Percentiles rank a stretch among this genome's conserved stretches.
These are phyloP conservation scores for Gossypium sturtianum DNA, from an alignment of 345 rosid species.

Conservation along the genomic window DNA sequence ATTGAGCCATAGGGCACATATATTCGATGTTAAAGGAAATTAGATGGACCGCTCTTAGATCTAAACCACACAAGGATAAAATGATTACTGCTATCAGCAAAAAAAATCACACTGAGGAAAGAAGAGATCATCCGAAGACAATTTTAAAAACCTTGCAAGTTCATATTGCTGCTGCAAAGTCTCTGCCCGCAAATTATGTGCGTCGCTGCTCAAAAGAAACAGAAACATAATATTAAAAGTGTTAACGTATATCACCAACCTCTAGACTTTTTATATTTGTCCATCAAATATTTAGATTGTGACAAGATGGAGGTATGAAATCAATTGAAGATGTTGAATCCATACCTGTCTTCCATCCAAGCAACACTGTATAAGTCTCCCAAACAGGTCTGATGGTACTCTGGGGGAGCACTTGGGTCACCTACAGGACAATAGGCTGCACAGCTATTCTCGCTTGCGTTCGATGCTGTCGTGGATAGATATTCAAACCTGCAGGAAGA, in stretches of 20 bases:
- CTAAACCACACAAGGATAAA: background rate
- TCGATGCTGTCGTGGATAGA: constrained; percentile 87
- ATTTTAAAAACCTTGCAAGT: constrained; percentile 44
- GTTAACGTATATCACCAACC: too few relatives aligned
- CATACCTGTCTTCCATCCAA: constrained; percentile 98
- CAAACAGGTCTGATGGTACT: constrained; percentile 78
- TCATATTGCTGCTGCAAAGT: constrained; percentile 82
- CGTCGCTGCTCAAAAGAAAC: constrained; percentile 51
- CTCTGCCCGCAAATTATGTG: constrained; percentile 78
- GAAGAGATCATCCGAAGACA: background rate
- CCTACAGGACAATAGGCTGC: constrained; percentile 92
- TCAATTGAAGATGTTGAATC: background rate
- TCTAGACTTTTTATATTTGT: too few relatives aligned
- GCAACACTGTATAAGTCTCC: constrained; percentile 96
- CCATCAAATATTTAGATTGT: background rate
- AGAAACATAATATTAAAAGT: constrained; percentile 6
- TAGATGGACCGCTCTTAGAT: background rate
- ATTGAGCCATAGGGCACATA: background rate
- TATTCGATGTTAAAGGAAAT: background rate
- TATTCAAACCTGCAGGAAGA: constrained; percentile 81
- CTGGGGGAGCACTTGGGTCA: constrained; percentile 61
- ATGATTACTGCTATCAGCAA: too few relatives aligned
- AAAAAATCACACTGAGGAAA: too few relatives aligned
- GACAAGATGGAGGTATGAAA: background rate
- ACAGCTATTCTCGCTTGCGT: constrained; percentile 95